Conservation (phyloP, 805 yeast species). For the Clavispora fructus region DNA sequence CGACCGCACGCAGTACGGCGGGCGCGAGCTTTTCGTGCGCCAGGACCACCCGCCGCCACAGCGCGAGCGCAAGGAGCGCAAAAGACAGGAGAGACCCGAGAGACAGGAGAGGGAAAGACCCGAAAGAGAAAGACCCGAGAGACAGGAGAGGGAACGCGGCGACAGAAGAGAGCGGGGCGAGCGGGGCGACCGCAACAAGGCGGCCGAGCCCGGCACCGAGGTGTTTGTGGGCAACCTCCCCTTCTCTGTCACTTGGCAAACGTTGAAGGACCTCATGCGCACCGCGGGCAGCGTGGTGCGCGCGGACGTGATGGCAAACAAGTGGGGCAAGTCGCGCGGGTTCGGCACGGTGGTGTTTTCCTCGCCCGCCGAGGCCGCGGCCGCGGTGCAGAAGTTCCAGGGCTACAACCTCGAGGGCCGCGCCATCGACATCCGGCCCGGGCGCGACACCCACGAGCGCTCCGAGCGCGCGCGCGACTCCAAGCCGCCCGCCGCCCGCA, state of each 20-base stretch:
- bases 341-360: conserved; percentile 76
- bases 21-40: conserved; percentile 82
- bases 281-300: conserved; percentile 72
- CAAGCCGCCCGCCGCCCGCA: conserved; percentile 21
- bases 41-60: conserved; percentile 84
- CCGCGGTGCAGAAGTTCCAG: conserved; percentile 65
- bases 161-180: conserved; percentile 15
- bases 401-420: conserved; percentile 75
- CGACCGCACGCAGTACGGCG: conserved; percentile 60
- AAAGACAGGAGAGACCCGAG: not conserved
- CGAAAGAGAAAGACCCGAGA: conserved; percentile 16
- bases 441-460: conserved; percentile 26
- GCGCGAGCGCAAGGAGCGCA: conserved; percentile 18
- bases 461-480: conserved; percentile 6
- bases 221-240: conserved; percentile 81
- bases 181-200: conserved; percentile 10
- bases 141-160: conserved; percentile 12
- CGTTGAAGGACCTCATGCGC: conserved; percentile 77
- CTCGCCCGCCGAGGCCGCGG: conserved; percentile 60
- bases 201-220: conserved; percentile 43
- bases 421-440: conserved; percentile 72
- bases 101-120: conserved; percentile 19
- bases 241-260: conserved; percentile 76
- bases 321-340: conserved; percentile 76
- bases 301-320: conserved; percentile 69